Percentiles rank a stretch among this genome's conserved stretches.
Evolutionary conservation across 179 eudicot genomes (phyloP).

Genomic region (Silene vulgaris): DNA sequence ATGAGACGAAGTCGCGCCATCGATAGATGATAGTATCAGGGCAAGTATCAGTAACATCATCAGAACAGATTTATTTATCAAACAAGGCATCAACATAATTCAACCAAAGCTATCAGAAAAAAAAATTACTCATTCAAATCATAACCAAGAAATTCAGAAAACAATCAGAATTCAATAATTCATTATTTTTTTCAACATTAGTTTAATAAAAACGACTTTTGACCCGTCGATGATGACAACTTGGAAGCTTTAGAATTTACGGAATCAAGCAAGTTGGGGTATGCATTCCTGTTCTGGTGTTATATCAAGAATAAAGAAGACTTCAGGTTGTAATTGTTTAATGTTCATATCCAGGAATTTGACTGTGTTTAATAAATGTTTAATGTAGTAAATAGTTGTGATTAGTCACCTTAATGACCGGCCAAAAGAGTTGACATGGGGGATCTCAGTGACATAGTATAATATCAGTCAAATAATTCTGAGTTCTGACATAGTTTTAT

Average conservation of each 20-base stretch:
- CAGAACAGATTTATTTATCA: neutral
- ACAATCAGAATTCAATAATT: too few relatives aligned
- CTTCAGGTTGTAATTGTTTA: neutral
- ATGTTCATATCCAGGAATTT: neutral
- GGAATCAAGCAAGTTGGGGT: neutral
- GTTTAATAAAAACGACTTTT: too few relatives aligned
- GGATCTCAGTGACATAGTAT: neutral
- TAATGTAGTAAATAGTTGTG: neutral
- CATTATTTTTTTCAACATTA: too few relatives aligned
- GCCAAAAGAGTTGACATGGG: conserved; percentile 11
- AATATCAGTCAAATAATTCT: neutral
- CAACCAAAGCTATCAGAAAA: too few relatives aligned
- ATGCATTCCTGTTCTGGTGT: neutral
- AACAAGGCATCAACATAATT: neutral
- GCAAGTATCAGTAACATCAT: conserved; percentile 8
- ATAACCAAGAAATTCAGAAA: too few relatives aligned
- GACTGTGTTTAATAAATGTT: neutral
- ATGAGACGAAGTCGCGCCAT: neutral
- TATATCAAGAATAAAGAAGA: neutral
- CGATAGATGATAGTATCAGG: neutral
- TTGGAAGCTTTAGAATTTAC: conserved; percentile 4
- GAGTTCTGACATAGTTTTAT: neutral
- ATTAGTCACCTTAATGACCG: neutral
- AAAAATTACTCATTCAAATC: too few relatives aligned
- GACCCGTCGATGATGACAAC: neutral